Evolutionary conservation across 192 early-diverging fungal species (phyloP).

Genomic region (Pecoramyces ruminantium): DNA sequence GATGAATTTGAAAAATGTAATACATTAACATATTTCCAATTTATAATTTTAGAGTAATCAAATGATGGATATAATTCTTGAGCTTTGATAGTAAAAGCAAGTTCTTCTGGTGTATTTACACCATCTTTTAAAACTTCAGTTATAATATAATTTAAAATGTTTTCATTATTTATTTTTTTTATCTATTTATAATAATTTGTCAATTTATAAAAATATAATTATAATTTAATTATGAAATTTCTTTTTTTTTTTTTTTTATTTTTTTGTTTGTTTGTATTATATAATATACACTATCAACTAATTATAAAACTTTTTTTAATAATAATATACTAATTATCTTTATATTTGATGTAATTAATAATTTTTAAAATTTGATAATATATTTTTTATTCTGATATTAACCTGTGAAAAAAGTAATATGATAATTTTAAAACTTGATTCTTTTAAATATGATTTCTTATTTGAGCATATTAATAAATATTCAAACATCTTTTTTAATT

Average conservation of each 20-base stretch:
- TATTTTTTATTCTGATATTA: background rate
- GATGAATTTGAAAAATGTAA: conserved; percentile 10
- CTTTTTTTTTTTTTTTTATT: no score
- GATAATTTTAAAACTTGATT: conserved; percentile 58
- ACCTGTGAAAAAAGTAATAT: conserved; percentile 17
- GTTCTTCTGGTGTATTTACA: conserved; percentile 15
- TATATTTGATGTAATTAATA: no score
- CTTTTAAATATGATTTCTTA: conserved; percentile 66
- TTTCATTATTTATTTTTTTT: conserved; percentile 7
- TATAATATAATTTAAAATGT: conserved; percentile 3
- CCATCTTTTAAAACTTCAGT: conserved; percentile 9
- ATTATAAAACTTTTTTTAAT: no score
- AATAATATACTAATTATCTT: no score
- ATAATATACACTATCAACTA: no score
- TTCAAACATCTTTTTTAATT: conserved; percentile 51
- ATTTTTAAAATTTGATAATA: no score
- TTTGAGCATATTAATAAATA: conserved; percentile 46
- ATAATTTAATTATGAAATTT: no score
- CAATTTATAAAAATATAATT: no score
- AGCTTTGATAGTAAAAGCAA: conserved; percentile 25
- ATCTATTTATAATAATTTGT: background rate
- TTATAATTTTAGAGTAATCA: conserved; percentile 6
- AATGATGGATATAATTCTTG: conserved; percentile 10
- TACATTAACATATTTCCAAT: conserved; percentile 13
- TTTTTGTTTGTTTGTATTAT: no score